These are phyloP conservation scores for Puccinia novopanici DNA, from an alignment of 1,284 basidiomycete species.

Conservation along the genomic window DNA sequence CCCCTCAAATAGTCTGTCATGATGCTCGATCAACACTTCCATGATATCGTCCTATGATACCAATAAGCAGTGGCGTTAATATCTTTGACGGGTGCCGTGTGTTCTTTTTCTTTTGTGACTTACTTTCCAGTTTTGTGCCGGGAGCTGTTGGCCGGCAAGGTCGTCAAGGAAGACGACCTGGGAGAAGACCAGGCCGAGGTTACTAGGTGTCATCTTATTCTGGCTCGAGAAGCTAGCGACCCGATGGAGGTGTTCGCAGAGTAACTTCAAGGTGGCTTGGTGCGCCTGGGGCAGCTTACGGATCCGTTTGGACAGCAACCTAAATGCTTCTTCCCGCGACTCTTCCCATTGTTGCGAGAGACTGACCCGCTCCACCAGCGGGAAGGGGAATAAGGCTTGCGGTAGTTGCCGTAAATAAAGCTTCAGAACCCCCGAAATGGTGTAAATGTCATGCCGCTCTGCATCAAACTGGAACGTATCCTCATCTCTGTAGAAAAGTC, in stretches of 20 bases:
- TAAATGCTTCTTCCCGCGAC: slow-evolving; percentile 72
- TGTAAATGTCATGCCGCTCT: slow-evolving; percentile 78
- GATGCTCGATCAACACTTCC: slow-evolving; percentile 79
- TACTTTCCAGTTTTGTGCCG: slow-evolving; percentile 72
- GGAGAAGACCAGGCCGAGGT: slow-evolving; percentile 59
- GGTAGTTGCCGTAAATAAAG: slow-evolving; percentile 87
- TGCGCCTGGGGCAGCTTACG: slow-evolving; percentile 81
- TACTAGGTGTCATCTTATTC: slow-evolving; percentile 91
- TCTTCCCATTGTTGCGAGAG: slow-evolving; percentile 63
- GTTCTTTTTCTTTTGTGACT: slow-evolving; percentile 59
- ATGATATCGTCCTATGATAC: slow-evolving; percentile 73
- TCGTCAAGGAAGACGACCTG: slow-evolving; percentile 61
- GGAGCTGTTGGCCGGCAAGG: slow-evolving; percentile 76
- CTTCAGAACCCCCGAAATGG: slow-evolving; percentile 88
- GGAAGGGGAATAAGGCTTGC: slow-evolving; percentile 84
- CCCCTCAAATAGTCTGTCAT: slow-evolving; percentile 59
- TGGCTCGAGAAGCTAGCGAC: slow-evolving; percentile 70
- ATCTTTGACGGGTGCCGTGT: background rate
- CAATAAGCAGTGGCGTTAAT: background rate
- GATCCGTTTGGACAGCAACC: slow-evolving; percentile 73
- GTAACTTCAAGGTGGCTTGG: slow-evolving; percentile 79
- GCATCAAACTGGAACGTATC: slow-evolving; percentile 75
- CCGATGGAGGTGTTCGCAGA: slow-evolving; percentile 84
- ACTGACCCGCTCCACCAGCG: slow-evolving; percentile 73
- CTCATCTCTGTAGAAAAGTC: slow-evolving; percentile 66